Conservation (phyloP, 2,329 filamentous ascomycete species). For the Paraphaeosphaeria sporulosa region DNA sequence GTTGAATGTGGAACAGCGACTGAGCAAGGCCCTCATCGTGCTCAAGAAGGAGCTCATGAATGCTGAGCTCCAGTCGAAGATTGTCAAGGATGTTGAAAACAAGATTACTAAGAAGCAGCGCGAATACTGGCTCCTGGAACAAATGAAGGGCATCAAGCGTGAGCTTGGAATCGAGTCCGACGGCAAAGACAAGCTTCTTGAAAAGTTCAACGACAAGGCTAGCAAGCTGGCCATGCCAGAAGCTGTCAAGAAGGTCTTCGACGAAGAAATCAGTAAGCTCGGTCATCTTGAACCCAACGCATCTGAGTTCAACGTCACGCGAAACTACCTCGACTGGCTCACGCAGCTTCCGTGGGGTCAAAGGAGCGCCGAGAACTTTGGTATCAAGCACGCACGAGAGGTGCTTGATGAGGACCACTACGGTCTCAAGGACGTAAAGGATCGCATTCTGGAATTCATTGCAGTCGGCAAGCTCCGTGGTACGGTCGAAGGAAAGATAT, state of each 20-base stretch:
- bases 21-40: conserved; percentile 89
- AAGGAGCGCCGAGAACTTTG: conserved; percentile 94
- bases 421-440: conserved; percentile 96
- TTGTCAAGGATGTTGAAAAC: conserved; percentile 94
- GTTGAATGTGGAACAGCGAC: conserved; percentile 88
- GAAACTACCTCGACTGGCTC: conserved; percentile 98
- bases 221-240: conserved; percentile 96
- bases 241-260: conserved; percentile 94
- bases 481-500: conserved; percentile 96
- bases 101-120: conserved; percentile 97
- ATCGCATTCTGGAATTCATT: conserved; percentile 97
- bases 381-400: conserved; percentile 85
- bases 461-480: conserved; percentile 96
- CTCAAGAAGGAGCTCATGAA: conserved; percentile 99
- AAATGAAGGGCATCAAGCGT: conserved; percentile 97
- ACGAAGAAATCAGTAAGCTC: conserved; percentile 97
- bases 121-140: conserved; percentile 99
- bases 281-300: conserved; percentile 93
- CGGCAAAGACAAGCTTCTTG: conserved; percentile 96
- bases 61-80: conserved; percentile 94
- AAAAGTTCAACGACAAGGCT: conserved; percentile 96
- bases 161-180: conserved; percentile 97
- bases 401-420: conserved; percentile 97
- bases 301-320: conserved; percentile 97
- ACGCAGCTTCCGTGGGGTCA: conserved; percentile 98